These are phyloP conservation scores for Vanrija pseudolonga DNA, from an alignment of 1,284 basidiomycete genomes.

Conservation along the genomic window DNA sequence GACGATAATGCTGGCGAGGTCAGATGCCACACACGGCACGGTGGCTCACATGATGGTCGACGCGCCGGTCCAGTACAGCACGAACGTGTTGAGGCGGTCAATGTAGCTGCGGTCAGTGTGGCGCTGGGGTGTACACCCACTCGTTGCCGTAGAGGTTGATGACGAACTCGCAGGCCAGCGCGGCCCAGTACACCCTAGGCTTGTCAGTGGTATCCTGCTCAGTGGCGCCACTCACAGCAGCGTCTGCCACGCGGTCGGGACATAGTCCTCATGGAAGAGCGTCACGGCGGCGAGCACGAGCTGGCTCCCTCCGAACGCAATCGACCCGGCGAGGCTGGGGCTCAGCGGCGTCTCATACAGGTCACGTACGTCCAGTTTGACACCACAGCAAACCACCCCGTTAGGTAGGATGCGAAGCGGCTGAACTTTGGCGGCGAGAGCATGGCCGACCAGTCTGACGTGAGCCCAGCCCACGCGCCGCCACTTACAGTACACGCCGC, in stretches of 20 bases:
- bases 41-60: slow-evolving; percentile 44
- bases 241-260: slow-evolving; percentile 47
- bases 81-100: slow-evolving; percentile 41
- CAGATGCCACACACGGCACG: too few species aligned
- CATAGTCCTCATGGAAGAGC: slow-evolving; percentile 45
- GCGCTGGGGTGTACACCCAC: slow-evolving; percentile 25
- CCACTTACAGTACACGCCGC: slow-evolving; percentile 48
- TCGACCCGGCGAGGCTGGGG: slow-evolving; percentile 46
- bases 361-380: slow-evolving; percentile 51
- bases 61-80: slow-evolving; percentile 49
- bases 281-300: slow-evolving; percentile 51
- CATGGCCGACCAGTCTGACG: slow-evolving; percentile 48
- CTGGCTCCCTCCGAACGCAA: slow-evolving; percentile 52
- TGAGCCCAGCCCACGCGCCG: too few species aligned
- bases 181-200: slow-evolving; percentile 43
- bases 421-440: slow-evolving; percentile 48
- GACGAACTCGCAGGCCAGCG: slow-evolving; percentile 43
- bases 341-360: too few species aligned
- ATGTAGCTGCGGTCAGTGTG: slow-evolving; percentile 24
- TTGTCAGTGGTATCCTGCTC: too few species aligned
- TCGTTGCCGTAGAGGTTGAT: slow-evolving; percentile 46
- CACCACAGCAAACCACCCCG: slow-evolving; percentile 51
- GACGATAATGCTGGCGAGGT: slow-evolving; percentile 34
- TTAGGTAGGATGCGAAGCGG: slow-evolving; percentile 49
- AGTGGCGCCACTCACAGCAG: slow-evolving; percentile 22